A percentile compares a stretch with the other conserved stretches of the same genome.
Evolutionary conservation across 371 early-diverging fungal species (phyloP).

Genomic region (Saksenaea oblongispora): DNA sequence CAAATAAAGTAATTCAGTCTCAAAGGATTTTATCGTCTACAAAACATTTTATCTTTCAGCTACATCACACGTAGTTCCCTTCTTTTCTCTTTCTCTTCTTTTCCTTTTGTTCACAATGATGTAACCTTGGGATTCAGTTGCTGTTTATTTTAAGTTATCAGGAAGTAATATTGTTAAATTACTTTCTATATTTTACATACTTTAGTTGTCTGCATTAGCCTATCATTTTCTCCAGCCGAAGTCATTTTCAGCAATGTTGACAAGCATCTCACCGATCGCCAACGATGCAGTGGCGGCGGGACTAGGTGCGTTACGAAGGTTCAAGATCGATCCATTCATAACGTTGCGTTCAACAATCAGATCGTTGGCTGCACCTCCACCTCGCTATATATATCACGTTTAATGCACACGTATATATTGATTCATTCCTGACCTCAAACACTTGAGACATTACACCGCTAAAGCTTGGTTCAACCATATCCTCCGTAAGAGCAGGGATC

Average conservation of each 20-base stretch:
- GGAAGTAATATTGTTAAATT: no score
- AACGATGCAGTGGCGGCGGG: slow-evolving; percentile 51
- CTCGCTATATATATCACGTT: slow-evolving; percentile 12
- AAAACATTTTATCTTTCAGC: no score
- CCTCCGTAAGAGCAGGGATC: slow-evolving; percentile 36
- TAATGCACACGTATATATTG: not conserved
- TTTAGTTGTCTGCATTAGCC: not conserved
- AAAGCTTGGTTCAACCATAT: slow-evolving; percentile 54
- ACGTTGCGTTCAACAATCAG: slow-evolving; percentile 49
- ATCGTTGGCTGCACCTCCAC: slow-evolving; percentile 47
- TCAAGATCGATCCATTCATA: slow-evolving; percentile 41
- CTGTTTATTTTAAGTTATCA: no score
- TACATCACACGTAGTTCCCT: no score
- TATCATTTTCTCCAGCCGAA: slow-evolving; percentile 28
- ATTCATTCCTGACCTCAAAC: slow-evolving; percentile 30
- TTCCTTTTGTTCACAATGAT: no score
- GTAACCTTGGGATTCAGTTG: no score
- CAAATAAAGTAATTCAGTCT: no score
- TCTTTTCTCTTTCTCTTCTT: no score
- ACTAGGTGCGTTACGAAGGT: slow-evolving; percentile 49
- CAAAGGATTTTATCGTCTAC: no score
- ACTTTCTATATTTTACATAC: no score
- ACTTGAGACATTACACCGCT: slow-evolving; percentile 52
- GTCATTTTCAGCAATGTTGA: slow-evolving; percentile 41
- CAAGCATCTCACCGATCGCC: slow-evolving; percentile 47